phyloP scores from a whole-genome alignment of 2,329 filamentous ascomycete genomes.

The Ophiostoma quercus region DNA sequence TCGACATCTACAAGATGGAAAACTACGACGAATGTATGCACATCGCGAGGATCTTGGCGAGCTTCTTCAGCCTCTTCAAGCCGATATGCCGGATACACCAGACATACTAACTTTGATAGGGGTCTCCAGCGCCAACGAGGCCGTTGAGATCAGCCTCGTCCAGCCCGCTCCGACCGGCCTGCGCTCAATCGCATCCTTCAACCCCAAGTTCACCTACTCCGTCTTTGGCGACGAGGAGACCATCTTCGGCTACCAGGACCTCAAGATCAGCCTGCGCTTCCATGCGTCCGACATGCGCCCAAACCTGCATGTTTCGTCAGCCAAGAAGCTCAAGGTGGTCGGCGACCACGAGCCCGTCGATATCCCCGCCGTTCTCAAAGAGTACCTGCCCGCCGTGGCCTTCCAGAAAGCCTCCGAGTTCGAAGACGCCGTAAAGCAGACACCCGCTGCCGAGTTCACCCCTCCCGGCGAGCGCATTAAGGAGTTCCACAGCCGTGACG shows the following conservation, averaged over 20 bases:
- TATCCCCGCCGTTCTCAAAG: conserved; percentile 57
- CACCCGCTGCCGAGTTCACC: conserved; percentile 45
- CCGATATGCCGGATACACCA: too few species aligned
- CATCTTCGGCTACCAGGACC: conserved; percentile 82
- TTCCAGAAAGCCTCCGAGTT: conserved; percentile 61
- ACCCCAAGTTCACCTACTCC: conserved; percentile 82
- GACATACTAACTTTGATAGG: conserved; percentile 37
- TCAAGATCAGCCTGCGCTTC: conserved; percentile 68
- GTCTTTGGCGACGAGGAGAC: conserved; percentile 91
- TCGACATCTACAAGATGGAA: conserved; percentile 6
- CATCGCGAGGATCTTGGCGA: too few species aligned
- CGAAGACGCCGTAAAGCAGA: conserved; percentile 49
- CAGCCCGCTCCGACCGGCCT: conserved; percentile 45
- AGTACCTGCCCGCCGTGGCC: conserved; percentile 65
- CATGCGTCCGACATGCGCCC: conserved; percentile 70
- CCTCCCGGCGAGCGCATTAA: conserved; percentile 72
- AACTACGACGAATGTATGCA: conserved; percentile 12
- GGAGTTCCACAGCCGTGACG: conserved; percentile 55
- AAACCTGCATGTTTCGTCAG: conserved; percentile 64
- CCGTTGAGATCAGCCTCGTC: conserved; percentile 56
- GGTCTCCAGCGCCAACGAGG: conserved; percentile 57
- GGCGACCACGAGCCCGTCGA: conserved; percentile 66
- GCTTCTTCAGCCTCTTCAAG: background rate
- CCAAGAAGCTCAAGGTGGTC: conserved; percentile 63
- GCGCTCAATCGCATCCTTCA: conserved; percentile 63